Base-by-base conservation (phyloP, 768 basidiomycete species). In the Suillus tomentosus region DNA sequence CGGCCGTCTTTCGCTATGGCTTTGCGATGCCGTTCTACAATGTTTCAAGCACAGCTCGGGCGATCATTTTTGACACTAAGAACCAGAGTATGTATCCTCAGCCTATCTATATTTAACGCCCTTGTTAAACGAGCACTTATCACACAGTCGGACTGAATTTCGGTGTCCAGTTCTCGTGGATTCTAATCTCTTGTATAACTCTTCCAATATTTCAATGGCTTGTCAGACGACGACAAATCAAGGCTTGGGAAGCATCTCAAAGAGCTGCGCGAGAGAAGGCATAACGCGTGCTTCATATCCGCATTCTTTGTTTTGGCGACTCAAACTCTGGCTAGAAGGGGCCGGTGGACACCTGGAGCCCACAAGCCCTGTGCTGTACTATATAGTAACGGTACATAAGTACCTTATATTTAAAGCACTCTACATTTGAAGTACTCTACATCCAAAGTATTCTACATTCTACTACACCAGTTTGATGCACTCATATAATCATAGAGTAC, bases 11-110 rank as follows among this genome's bases (percentile, higher is more conserved):
- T 74, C 81, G 79, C 56, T 91, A 91, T 64, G 91, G 89, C 1
- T 89, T 86, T 66, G 89, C 84, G 0, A 80, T 79, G 66, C 91
- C 91, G 1, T 91, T 92, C 70, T 91, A 89, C 72, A 89, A 91
- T 68, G 78, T 91, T 36, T 85, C 87, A 15, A 75, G 78, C 45
- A 84, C 87, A 1, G 81, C 85, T 4, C 80, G 91, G 22, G 79
- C 84, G 31, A 79, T 92, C 62, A 72, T 88, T n/a, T 91, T 92
- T 67, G 77, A 82, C 43, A 89, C 88, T 3, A 85, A 84, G 70
- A 87, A 88, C 64, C 75, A 83, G 22, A 71, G 87, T 88, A 64
- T 43, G 85, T 79, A 14, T 45, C 36, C 31, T 45, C 43, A 5
- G 7, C 1, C n/a, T 43, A n/a, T 34, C 24, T 15, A 27, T 39